phyloP scores from a whole-genome alignment of 2,329 filamentous ascomycete genomes.

The Sporothrix humicola region DNA sequence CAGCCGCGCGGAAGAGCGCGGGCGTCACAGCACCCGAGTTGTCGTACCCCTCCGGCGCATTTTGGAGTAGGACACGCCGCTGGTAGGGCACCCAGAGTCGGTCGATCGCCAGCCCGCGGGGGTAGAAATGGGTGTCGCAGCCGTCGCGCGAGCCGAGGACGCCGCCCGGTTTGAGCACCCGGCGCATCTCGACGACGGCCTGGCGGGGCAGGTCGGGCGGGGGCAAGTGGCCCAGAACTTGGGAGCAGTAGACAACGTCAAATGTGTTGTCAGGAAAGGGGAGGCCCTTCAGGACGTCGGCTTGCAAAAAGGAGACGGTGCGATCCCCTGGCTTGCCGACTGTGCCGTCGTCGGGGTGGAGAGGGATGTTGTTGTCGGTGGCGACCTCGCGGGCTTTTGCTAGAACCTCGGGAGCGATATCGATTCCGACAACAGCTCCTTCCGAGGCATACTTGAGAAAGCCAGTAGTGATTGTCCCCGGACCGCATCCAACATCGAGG shows the following conservation, averaged over 20 bases:
- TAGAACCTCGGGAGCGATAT: slow-evolving; percentile 46
- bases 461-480: slow-evolving; percentile 55
- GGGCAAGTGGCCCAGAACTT: slow-evolving; percentile 52
- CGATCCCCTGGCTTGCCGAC: slow-evolving; percentile 20
- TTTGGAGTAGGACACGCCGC: slow-evolving; percentile 34
- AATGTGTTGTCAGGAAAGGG: slow-evolving; percentile 50
- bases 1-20: slow-evolving; percentile 43
- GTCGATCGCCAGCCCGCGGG: slow-evolving; percentile 40
- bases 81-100: slow-evolving; percentile 42
- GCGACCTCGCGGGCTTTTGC: slow-evolving; percentile 32
- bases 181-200: slow-evolving; percentile 50
- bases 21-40: slow-evolving; percentile 41
- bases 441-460: slow-evolving; percentile 49
- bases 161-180: slow-evolving; percentile 52
- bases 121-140: slow-evolving; percentile 45
- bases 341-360: slow-evolving; percentile 35
- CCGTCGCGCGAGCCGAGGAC: slow-evolving; percentile 47
- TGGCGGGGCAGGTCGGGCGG: slow-evolving; percentile 41
- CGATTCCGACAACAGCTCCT: slow-evolving; percentile 51
- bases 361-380: slow-evolving; percentile 35
- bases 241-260: slow-evolving; percentile 52
- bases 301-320: slow-evolving; percentile 41
- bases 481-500: slow-evolving; percentile 57
- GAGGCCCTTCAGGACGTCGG: slow-evolving; percentile 47
- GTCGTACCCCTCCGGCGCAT: slow-evolving; percentile 32